Evolutionary conservation across 352 stramenopile species (phyloP), one percentile per base, ranked within the genome.

Genomic region (Globisporangium middletonii): DNA sequence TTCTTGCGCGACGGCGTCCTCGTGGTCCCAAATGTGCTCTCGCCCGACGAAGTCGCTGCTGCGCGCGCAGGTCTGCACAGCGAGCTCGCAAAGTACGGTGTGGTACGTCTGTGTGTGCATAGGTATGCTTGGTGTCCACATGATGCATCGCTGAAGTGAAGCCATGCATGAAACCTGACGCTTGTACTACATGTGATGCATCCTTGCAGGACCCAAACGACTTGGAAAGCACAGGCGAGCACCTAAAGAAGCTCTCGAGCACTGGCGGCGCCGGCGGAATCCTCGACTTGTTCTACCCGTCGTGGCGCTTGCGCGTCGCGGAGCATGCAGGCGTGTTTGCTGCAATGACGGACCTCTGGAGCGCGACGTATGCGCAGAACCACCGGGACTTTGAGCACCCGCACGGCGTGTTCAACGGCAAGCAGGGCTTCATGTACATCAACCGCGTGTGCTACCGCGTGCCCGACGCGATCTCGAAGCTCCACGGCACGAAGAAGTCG

Each of bases 241-340:
- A 87, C 53, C 68, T 96, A 11, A 81, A 84, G 57, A 84, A 86
- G 48, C 64, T 97, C 9, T 96, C 88, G 47, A 95, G 83, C 59
- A 96, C 88, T 5, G 77, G 79, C n/a, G 88, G 88, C 41, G 83
- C 88, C 27, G 88, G 87, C 43, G 87, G 87, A 26, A 91, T 97
- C 46, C 60, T 97, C 6, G 88, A 97, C 45, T 63, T 97, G 6
- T 97, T 95, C 50, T 96, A 97, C 64, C 75, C 84, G 30, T 88
- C 82, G 26, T 97, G 88, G 87, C 83, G 90, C 19, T 70, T 97
- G 1, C 65, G 74, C 33, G 72, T 96, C 19, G 79, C 82, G 0
- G 77, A 96, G 62, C 64, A 94, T 30, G 69, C 68, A 1, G 64
- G 68, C 13, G 68, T 95, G 0, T 95, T 95, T 48, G 75, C 73